Conservation (phyloP, 73 alveolate genomes). For the Uronychia setigera region DNA sequence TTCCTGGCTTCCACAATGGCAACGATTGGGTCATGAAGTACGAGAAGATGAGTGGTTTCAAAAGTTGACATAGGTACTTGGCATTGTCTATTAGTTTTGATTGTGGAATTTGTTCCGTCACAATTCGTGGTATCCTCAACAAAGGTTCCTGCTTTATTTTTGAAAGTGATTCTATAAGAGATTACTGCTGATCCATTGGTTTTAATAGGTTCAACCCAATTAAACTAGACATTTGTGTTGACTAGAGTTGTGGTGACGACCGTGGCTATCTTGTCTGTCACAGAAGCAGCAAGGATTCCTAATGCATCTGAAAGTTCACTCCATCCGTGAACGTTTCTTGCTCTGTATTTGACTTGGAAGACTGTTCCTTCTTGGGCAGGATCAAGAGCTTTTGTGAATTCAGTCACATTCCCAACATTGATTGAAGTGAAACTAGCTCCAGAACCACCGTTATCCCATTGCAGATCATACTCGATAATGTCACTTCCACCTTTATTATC, state of each 20-base stretch:
- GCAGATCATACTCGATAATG: slow-evolving; percentile 26
- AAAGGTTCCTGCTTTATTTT: slow-evolving; percentile 6
- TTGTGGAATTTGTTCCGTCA: slow-evolving; percentile 46
- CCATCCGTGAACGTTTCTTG: slow-evolving; percentile 30
- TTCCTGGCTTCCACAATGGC: slow-evolving; percentile 28
- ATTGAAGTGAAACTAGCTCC: slow-evolving; percentile 12
- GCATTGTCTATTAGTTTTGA: slow-evolving; percentile 14
- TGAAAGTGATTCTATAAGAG: slow-evolving; percentile 7
- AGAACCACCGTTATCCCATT: slow-evolving; percentile 24
- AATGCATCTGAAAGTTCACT: slow-evolving; percentile 30
- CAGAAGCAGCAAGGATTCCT: slow-evolving; percentile 2
- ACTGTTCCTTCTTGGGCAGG: slow-evolving; percentile 12
- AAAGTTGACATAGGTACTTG: slow-evolving; percentile 3
- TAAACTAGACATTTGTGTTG: slow-evolving; percentile 20
- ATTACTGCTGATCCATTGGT: slow-evolving; percentile 2
- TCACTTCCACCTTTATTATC: slow-evolving; percentile 16
- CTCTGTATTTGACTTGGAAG: slow-evolving; percentile 38
- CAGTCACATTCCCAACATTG: neutral
- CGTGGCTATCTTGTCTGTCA: neutral
- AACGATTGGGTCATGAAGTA: slow-evolving; percentile 12
- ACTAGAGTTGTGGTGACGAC: slow-evolving; percentile 23
- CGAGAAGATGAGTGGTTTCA: slow-evolving; percentile 3
- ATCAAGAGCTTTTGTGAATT: neutral
- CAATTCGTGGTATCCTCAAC: slow-evolving; percentile 40
- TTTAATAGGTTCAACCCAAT: slow-evolving; percentile 13